phyloP scores from a whole-genome alignment of 495 filamentous ascomycete genomes.

The Trichocladium uniseriatum region DNA sequence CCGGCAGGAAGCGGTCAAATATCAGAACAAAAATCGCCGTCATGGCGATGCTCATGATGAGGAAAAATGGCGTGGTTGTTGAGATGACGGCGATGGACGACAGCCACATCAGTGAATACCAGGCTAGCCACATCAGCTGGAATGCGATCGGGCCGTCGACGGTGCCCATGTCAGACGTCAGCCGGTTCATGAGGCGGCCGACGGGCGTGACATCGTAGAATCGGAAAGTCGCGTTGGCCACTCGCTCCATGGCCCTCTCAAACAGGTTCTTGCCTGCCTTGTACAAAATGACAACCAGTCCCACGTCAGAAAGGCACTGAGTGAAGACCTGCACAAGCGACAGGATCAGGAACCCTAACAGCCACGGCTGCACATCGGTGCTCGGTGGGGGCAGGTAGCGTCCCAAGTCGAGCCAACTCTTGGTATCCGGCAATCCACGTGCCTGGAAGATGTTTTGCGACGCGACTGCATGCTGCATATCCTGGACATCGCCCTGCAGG shows the following conservation, averaged over 20 bases:
- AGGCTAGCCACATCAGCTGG: slow-evolving; percentile 57
- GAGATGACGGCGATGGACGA: slow-evolving; percentile 66
- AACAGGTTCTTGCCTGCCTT: slow-evolving; percentile 66
- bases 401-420: slow-evolving; percentile 35
- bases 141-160: slow-evolving; percentile 68
- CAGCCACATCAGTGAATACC: slow-evolving; percentile 56
- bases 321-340: slow-evolving; percentile 48
- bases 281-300: slow-evolving; percentile 65
- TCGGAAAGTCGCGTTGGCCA: slow-evolving; percentile 71
- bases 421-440: slow-evolving; percentile 7
- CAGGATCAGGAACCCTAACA: slow-evolving; percentile 55
- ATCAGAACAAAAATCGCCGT: slow-evolving; percentile 54
- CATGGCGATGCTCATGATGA: slow-evolving; percentile 57
- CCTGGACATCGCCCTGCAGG: neutral
- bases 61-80: slow-evolving; percentile 61
- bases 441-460: slow-evolving; percentile 1
- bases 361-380: slow-evolving; percentile 64
- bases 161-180: slow-evolving; percentile 77
- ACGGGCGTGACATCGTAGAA: slow-evolving; percentile 83
- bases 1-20: slow-evolving; percentile 66
- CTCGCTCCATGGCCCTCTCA: slow-evolving; percentile 52
- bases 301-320: slow-evolving; percentile 43
- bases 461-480: neutral
- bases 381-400: slow-evolving; percentile 50
- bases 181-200: slow-evolving; percentile 75